Conservation (phyloP, 2,329 filamentous ascomycete genomes). For the Xylaria sp. region DNA sequence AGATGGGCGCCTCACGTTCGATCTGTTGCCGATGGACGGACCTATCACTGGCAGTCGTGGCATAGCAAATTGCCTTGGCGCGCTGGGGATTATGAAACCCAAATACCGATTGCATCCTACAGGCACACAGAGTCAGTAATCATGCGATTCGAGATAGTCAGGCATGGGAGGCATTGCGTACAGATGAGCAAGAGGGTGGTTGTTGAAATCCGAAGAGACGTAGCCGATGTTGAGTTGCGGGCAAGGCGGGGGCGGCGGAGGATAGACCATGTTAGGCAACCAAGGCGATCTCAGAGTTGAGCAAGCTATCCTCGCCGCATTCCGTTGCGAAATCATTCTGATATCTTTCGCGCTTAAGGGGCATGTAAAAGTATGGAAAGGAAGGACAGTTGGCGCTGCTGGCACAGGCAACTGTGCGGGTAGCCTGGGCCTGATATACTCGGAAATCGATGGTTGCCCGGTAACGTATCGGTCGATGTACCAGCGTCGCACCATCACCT, state of each 20-base stretch:
- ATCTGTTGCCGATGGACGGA: slow-evolving; percentile 93
- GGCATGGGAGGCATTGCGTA: slow-evolving; percentile 51
- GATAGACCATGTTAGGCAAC: slow-evolving; percentile 83
- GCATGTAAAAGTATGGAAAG: slow-evolving; percentile 97
- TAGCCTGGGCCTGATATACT: slow-evolving; percentile 78
- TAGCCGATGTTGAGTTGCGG: slow-evolving; percentile 94
- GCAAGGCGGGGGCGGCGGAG: slow-evolving; percentile 83
- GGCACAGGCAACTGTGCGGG: slow-evolving; percentile 81
- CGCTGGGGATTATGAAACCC: slow-evolving; percentile 81
- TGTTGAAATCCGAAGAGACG: slow-evolving; percentile 98
- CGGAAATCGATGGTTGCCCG: slow-evolving; percentile 64
- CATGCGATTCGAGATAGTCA: not conserved
- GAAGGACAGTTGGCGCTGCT: slow-evolving; percentile 90
- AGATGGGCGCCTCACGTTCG: slow-evolving; percentile 89
- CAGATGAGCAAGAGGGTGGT: slow-evolving; percentile 94
- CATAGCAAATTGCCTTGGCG: slow-evolving; percentile 92
- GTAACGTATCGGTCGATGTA: slow-evolving; percentile 83
- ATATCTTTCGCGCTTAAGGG: slow-evolving; percentile 92
- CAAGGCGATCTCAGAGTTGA: slow-evolving; percentile 88
- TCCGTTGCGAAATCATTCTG: slow-evolving; percentile 92
- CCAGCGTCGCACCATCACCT: slow-evolving; percentile 82
- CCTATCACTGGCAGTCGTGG: slow-evolving; percentile 89
- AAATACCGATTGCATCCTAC: slow-evolving; percentile 95
- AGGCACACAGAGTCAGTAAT: slow-evolving; percentile 17
- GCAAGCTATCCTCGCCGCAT: slow-evolving; percentile 90